These are phyloP conservation scores for Sideroxylon spinosum DNA, from an alignment of 179 eudicot species.

Conservation along the genomic window DNA sequence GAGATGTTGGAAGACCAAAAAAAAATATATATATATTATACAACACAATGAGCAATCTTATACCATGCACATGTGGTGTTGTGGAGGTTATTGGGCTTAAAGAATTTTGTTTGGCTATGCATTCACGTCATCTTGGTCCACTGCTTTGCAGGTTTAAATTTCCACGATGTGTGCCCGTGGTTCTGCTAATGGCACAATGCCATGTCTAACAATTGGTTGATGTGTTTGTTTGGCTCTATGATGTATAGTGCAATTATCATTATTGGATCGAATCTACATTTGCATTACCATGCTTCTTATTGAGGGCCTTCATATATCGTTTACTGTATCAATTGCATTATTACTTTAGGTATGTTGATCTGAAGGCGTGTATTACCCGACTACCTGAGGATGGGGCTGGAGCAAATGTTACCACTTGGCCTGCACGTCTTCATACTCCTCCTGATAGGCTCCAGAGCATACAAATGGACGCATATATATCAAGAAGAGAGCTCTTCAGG, in stretches of 20 bases:
- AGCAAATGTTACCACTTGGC: slow-evolving; percentile 71
- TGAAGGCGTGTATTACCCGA: slow-evolving; percentile 74
- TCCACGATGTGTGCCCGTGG: no score
- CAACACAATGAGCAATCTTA: no score
- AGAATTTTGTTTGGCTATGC: no score
- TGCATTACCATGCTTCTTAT: neutral
- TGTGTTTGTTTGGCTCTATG: neutral
- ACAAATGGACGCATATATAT: slow-evolving; percentile 75
- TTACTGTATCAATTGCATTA: neutral
- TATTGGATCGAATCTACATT: neutral
- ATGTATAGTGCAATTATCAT: neutral
- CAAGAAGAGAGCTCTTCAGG: slow-evolving; percentile 82
- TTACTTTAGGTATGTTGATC: slow-evolving; percentile 61
- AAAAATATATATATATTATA: no score
- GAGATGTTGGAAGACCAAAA: no score
- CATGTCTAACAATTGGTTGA: neutral
- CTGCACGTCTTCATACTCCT: slow-evolving; percentile 72
- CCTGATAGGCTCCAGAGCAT: slow-evolving; percentile 89
- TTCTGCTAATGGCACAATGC: neutral
- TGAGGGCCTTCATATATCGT: neutral
- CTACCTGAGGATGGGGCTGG: slow-evolving; percentile 81
- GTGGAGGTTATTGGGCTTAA: no score
- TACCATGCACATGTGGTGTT: no score
- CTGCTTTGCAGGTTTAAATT: no score
- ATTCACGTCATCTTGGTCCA: no score